Conservation (phyloP, 805 yeast genomes). For the Lipomyces sp. region DNA sequence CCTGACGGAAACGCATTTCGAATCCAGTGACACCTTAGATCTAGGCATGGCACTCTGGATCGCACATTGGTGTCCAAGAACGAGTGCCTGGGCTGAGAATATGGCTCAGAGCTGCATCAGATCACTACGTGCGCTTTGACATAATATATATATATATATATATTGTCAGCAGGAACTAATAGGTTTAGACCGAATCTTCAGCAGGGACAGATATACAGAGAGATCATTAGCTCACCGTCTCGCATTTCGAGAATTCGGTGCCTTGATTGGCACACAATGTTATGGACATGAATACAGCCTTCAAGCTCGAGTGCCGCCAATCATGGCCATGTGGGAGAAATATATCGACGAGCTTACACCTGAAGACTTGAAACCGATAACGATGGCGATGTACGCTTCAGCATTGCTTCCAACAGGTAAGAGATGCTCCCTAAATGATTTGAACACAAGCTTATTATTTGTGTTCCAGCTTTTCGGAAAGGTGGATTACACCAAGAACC, state of each 20-base stretch:
- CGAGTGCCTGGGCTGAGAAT: slow-evolving; percentile 11
- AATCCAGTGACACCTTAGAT: slow-evolving; percentile 14
- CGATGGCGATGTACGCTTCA: slow-evolving; percentile 13
- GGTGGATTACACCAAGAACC: slow-evolving; percentile 8
- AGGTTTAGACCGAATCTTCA: slow-evolving; percentile 11
- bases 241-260: slow-evolving; percentile 15
- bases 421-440: background rate
- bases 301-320: slow-evolving; percentile 8
- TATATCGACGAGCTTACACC: slow-evolving; percentile 7
- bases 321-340: slow-evolving; percentile 14
- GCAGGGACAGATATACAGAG: slow-evolving; percentile 12
- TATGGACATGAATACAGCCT: slow-evolving; percentile 8
- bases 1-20: slow-evolving; percentile 1
- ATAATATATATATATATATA: background rate
- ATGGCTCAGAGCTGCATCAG: slow-evolving; percentile 16
- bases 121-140: slow-evolving; percentile 10
- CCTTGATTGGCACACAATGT: slow-evolving; percentile 14
- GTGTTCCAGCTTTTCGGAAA: slow-evolving; percentile 7
- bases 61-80: slow-evolving; percentile 10
- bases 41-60: slow-evolving; percentile 17
- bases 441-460: slow-evolving; percentile 3
- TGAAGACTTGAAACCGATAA: slow-evolving; percentile 11
- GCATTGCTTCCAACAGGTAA: slow-evolving; percentile 16
- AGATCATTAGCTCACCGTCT: slow-evolving; percentile 5
- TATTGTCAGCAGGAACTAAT: background rate